These are phyloP conservation scores for Pistacia vera DNA, from an alignment of 345 rosid species.

Conservation along the genomic window DNA sequence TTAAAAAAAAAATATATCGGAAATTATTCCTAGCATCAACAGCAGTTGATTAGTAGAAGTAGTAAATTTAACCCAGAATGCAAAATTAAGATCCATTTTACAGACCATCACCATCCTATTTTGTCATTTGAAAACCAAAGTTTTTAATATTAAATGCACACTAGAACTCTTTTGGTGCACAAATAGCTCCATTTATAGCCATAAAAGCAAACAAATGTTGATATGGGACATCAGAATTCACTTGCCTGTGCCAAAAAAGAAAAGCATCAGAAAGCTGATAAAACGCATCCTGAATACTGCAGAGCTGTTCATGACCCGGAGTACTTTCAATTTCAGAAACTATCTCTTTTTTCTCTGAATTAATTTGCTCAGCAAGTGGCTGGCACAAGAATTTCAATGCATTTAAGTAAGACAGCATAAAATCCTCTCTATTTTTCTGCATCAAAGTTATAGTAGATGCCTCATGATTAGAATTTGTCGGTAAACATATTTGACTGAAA, in stretches of 20 bases:
- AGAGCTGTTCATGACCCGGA: slow-evolving; percentile 42
- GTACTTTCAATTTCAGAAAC: slow-evolving; percentile 44
- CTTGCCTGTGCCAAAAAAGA: slow-evolving; percentile 54
- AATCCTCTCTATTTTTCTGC: slow-evolving; percentile 36
- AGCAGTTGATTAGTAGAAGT: background rate
- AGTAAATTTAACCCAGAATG: slow-evolving; percentile 10
- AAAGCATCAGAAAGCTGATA: slow-evolving; percentile 54
- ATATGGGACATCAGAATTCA: slow-evolving; percentile 6
- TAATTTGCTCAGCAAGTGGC: slow-evolving; percentile 72
- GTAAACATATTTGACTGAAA: slow-evolving; percentile 20
- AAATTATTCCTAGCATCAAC: slow-evolving; percentile 4
- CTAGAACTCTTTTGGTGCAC: slow-evolving; percentile 1
- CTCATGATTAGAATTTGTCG: slow-evolving; percentile 29
- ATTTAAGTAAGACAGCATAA: slow-evolving; percentile 44
- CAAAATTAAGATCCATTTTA: slow-evolving; percentile 3
- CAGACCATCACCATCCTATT: background rate
- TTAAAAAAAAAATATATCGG: background rate
- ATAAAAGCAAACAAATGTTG: slow-evolving; percentile 14
- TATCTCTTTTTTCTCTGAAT: slow-evolving; percentile 55
- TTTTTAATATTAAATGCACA: background rate
- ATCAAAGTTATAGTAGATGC: slow-evolving; percentile 25
- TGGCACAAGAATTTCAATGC: slow-evolving; percentile 78
- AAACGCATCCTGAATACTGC: slow-evolving; percentile 56
- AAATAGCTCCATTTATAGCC: slow-evolving; percentile 1
- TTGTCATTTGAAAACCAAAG: background rate